phyloP scores from a whole-genome alignment of 257 asterid species.

The Leptodermis oblonga region DNA sequence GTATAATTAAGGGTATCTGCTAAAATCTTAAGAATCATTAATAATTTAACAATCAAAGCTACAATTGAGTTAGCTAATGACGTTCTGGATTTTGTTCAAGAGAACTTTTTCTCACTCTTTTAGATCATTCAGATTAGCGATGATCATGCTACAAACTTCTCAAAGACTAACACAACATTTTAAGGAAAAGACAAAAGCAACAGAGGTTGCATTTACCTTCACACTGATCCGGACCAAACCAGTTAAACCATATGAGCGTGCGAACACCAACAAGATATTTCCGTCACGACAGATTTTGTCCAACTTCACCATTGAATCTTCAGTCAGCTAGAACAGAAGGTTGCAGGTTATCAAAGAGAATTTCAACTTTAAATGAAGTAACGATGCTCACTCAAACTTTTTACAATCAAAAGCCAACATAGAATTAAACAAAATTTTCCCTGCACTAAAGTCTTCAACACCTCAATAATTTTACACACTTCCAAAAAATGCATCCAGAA shows the following conservation, averaged over 20 bases:
- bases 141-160: neutral
- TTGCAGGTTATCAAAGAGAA: conserved; percentile 4
- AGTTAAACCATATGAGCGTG: conserved; percentile 93
- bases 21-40: neutral
- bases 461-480: neutral
- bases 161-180: neutral
- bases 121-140: neutral
- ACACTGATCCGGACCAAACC: conserved; percentile 87
- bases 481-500: neutral
- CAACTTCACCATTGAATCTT: conserved; percentile 81
- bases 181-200: neutral
- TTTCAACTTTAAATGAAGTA: neutral
- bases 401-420: neutral
- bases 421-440: neutral
- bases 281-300: conserved; percentile 85
- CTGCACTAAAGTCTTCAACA: neutral
- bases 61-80: neutral
- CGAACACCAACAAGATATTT: conserved; percentile 69
- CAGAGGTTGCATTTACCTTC: conserved; percentile 46
- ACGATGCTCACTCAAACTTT: neutral
- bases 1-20: neutral
- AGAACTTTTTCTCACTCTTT: neutral
- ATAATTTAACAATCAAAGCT: neutral
- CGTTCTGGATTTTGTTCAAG: neutral
- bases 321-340: conserved; percentile 57